phyloP scores from a whole-genome alignment of 805 yeast genomes.

The Nakazawaea holstii region DNA sequence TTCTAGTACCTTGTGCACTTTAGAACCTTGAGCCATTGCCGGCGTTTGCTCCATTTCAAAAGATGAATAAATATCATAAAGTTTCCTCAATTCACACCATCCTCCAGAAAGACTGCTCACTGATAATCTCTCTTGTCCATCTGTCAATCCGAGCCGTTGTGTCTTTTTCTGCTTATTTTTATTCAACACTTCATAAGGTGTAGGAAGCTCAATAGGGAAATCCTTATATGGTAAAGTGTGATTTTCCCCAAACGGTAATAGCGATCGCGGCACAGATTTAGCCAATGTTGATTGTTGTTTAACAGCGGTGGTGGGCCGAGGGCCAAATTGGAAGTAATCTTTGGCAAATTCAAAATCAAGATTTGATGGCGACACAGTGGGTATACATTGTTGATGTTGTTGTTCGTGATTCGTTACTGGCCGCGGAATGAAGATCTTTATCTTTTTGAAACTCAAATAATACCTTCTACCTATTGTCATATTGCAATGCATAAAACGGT shows the following conservation, averaged over 20 bases:
- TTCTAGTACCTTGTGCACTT: slow-evolving; percentile 45
- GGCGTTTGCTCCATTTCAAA: slow-evolving; percentile 24
- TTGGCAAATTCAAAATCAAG: neutral
- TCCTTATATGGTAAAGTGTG: slow-evolving; percentile 16
- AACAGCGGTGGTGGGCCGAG: too few relatives aligned
- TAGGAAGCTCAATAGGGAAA: slow-evolving; percentile 13
- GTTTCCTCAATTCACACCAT: slow-evolving; percentile 66
- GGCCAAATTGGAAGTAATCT: neutral
- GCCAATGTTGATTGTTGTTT: too few relatives aligned
- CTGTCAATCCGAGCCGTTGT: slow-evolving; percentile 6
- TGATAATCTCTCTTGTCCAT: slow-evolving; percentile 33
- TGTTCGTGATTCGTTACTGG: neutral
- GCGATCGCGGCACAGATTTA: neutral
- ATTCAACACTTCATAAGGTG: slow-evolving; percentile 18
- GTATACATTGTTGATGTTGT: too few relatives aligned
- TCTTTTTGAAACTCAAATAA: neutral
- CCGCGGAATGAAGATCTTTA: neutral
- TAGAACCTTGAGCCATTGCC: slow-evolving; percentile 42
- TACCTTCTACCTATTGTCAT: too few relatives aligned
- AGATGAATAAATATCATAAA: slow-evolving; percentile 45
- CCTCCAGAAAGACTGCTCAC: slow-evolving; percentile 57
- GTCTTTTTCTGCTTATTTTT: slow-evolving; percentile 7
- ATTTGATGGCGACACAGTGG: neutral
- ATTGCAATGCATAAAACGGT: too few relatives aligned
- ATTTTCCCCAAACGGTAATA: neutral